A percentile compares a stretch with the other conserved stretches of the same genome.
Evolutionary conservation across 805 yeast genomes (phyloP).

Genomic region (Blastobotrys peoriensis): DNA sequence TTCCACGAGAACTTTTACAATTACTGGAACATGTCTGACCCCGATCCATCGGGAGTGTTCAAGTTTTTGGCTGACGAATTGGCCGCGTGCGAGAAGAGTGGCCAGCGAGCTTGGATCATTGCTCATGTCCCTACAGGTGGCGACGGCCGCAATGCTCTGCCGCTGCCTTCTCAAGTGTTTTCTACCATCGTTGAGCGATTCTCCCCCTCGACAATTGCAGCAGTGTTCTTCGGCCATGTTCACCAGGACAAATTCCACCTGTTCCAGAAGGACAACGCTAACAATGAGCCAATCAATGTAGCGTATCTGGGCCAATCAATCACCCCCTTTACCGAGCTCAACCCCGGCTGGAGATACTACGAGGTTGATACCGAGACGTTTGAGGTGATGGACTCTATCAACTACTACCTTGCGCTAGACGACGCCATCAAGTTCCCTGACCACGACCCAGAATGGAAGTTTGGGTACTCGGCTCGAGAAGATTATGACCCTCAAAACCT

Average conservation of each 20-base stretch:
- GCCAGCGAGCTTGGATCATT: slow-evolving; percentile 67
- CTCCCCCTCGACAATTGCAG: slow-evolving; percentile 63
- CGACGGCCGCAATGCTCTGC: slow-evolving; percentile 52
- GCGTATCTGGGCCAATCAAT: slow-evolving; percentile 65
- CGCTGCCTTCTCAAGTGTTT: slow-evolving; percentile 52
- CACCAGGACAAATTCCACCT: slow-evolving; percentile 64
- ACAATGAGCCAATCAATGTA: slow-evolving; percentile 44
- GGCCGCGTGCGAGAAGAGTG: slow-evolving; percentile 48
- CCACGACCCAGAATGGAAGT: slow-evolving; percentile 53
- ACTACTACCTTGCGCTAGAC: slow-evolving; percentile 55
- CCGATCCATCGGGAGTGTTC: slow-evolving; percentile 60
- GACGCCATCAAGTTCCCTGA: slow-evolving; percentile 35
- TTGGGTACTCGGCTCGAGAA: slow-evolving; percentile 60
- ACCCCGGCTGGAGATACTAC: slow-evolving; percentile 71
- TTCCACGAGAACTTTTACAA: slow-evolving; percentile 58
- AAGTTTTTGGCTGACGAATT: slow-evolving; percentile 57
- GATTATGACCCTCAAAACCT: slow-evolving; percentile 39
- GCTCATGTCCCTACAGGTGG: slow-evolving; percentile 57
- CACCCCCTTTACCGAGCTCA: slow-evolving; percentile 53
- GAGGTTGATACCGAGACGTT: slow-evolving; percentile 57
- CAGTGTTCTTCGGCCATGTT: slow-evolving; percentile 64
- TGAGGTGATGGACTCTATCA: slow-evolving; percentile 53
- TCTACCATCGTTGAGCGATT: slow-evolving; percentile 57
- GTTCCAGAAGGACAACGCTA: slow-evolving; percentile 44
- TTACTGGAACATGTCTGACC: slow-evolving; percentile 42